Evolutionary conservation across 139 green algal genomes (phyloP).

Genomic region (Chlorella sp.): DNA sequence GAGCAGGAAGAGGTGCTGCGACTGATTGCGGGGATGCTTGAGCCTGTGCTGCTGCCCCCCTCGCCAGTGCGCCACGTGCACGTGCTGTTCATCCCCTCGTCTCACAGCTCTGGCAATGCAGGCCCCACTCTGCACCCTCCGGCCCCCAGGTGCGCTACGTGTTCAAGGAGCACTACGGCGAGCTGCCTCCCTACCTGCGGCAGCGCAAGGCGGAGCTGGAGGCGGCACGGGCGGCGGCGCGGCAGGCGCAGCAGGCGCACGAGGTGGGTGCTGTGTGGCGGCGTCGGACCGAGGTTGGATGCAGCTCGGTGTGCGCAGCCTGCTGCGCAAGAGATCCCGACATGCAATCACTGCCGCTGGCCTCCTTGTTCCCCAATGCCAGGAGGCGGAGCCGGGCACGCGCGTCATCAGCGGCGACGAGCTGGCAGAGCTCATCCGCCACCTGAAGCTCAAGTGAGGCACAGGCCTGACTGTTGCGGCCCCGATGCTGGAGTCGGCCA

Average conservation of each 20-base stretch:
- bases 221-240: slow-evolving; percentile 39
- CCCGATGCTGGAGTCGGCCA: no score
- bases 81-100: no score
- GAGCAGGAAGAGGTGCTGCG: slow-evolving; percentile 22
- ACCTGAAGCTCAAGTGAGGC: slow-evolving; percentile 86
- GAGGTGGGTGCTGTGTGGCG: neutral
- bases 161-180: slow-evolving; percentile 73
- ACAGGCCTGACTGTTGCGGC: no score
- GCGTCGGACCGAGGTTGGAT: neutral
- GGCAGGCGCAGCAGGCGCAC: neutral
- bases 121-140: neutral
- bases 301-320: neutral
- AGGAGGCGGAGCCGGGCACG: slow-evolving; percentile 21
- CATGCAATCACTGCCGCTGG: neutral
- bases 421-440: slow-evolving; percentile 68
- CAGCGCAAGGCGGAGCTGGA: slow-evolving; percentile 60
- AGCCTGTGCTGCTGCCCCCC: neutral
- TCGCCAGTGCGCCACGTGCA: neutral
- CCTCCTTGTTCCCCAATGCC: neutral
- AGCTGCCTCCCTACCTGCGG: slow-evolving; percentile 83
- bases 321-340: no score
- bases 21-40: neutral
- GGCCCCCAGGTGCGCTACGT: slow-evolving; percentile 49
- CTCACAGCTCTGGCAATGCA: no score
- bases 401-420: slow-evolving; percentile 59